Evolutionary conservation across 768 basidiomycete genomes (phyloP).

Genomic region (Boletus tomentosulus): DNA sequence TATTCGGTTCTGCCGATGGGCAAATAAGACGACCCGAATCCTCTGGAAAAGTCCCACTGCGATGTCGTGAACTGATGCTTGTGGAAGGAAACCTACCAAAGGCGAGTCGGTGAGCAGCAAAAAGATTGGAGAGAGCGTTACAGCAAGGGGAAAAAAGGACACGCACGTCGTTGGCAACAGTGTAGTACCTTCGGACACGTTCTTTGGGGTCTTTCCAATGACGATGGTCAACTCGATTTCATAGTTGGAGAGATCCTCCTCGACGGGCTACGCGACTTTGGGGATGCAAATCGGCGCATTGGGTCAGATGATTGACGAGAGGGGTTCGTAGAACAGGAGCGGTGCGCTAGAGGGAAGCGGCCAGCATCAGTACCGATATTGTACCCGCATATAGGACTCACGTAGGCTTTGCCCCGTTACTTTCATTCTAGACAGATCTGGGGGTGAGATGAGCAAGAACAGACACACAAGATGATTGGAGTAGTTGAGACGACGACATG

Average conservation of each 20-base stretch:
- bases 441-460: neutral
- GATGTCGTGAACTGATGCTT: slow-evolving; percentile 75
- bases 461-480: slow-evolving; percentile 69
- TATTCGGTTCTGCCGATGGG: neutral
- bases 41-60: slow-evolving; percentile 87
- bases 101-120: neutral
- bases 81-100: slow-evolving; percentile 62
- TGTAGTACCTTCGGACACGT: slow-evolving; percentile 85
- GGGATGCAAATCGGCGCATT: slow-evolving; percentile 63
- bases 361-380: neutral
- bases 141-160: neutral
- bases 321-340: slow-evolving; percentile 77
- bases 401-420: slow-evolving; percentile 60
- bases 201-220: slow-evolving; percentile 75
- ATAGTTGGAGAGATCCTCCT: slow-evolving; percentile 73
- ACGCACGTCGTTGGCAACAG: slow-evolving; percentile 71
- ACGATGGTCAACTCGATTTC: slow-evolving; percentile 80
- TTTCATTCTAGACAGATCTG: slow-evolving; percentile 49
- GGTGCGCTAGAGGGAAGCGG: slow-evolving; percentile 46
- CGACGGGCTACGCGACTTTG: slow-evolving; percentile 60
- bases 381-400: slow-evolving; percentile 30
- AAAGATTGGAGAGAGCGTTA: neutral
- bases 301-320: slow-evolving; percentile 66
- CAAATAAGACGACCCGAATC: slow-evolving; percentile 54
- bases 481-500: slow-evolving; percentile 81